Evolutionary conservation across 2,329 filamentous ascomycete genomes (phyloP), one percentile per base, ranked within the genome.

Genomic region (Dothistroma pini): DNA sequence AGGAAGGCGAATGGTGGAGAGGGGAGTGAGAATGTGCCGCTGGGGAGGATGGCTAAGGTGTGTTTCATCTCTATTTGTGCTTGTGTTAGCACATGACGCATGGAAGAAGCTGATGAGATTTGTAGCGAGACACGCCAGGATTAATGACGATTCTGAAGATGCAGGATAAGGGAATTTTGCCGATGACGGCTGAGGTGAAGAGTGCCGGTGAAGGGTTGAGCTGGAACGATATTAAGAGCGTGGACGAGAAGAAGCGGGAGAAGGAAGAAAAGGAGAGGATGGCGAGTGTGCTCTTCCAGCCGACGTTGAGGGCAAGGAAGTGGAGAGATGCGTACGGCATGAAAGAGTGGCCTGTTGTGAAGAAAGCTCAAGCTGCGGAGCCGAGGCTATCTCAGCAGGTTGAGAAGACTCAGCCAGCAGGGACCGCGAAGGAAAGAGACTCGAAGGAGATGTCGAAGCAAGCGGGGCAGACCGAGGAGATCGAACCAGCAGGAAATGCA

Each of bases 171-270:
- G 31, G 12, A 14, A 11, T 32, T 29, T 11, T 21, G 51, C n/a
- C 51, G 25, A 4, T 53, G 48, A 51, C 22, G 21, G 41, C 2
- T 9, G 35, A 55, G 32, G 51, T 1, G n/a, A 41, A 10, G 3
- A 32, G 29, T 3, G 48, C 7, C 4, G 29, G 14, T 51, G 48
- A 9, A n/a, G 48, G 16, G 48, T 10, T 53, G 31, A 53, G 31
- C n/a, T 47, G 19, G 38, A 49, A 32, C 32, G 54, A 32, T 22
- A 25, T 55, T 11, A 48, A 48, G 44, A 48, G 12, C 10, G 54
- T 38, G 25, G 41, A 48, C 6, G 54, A 32, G 12, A 56, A 41
- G 56, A 49, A 22, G 54, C 41, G 5, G 58, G 54, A 57, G 57
- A 59, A 35, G 21, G 16, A 14, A 21, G 32, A 14, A 50, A 34